These are phyloP conservation scores for Fusarium subtropicale DNA, from an alignment of 2,329 filamentous ascomycete species.

Conservation along the genomic window DNA sequence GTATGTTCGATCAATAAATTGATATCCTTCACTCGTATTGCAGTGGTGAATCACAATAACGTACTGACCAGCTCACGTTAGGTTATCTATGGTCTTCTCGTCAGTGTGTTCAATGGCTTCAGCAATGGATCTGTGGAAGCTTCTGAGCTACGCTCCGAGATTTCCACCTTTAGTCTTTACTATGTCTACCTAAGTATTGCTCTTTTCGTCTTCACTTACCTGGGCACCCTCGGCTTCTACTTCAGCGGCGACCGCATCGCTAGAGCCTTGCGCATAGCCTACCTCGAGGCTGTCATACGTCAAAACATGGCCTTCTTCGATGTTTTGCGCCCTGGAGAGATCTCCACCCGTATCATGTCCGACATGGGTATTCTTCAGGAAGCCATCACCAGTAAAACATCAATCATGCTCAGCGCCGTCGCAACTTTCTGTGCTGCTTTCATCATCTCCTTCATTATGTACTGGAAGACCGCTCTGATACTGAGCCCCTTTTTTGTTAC, in stretches of 20 bases:
- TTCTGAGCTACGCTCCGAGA: neutral
- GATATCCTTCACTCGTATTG: neutral
- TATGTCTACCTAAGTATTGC: conserved; percentile 78
- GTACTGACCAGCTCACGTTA: neutral
- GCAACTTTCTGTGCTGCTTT: conserved; percentile 84
- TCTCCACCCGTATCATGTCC: conserved; percentile 70
- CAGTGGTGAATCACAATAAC: neutral
- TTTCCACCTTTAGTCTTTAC: conserved; percentile 10
- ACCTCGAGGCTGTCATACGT: conserved; percentile 58
- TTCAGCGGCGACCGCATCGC: conserved; percentile 49
- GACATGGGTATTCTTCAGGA: conserved; percentile 88
- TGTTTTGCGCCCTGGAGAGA: conserved; percentile 51
- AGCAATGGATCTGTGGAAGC: neutral
- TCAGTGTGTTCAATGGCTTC: conserved; percentile 2
- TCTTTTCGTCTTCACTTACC: conserved; percentile 78
- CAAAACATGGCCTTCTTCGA: conserved; percentile 66
- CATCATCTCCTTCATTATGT: conserved; percentile 83
- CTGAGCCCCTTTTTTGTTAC: conserved; percentile 79
- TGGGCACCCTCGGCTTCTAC: conserved; percentile 85
- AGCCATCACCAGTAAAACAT: conserved; percentile 84
- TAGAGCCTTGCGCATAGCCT: conserved; percentile 55
- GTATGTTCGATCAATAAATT: neutral
- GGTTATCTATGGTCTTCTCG: conserved; percentile 1
- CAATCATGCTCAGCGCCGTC: conserved; percentile 73
- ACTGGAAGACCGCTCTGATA: conserved; percentile 87